Percentiles rank a stretch among this genome's conserved stretches.
Conservation (phyloP, 2,329 filamentous ascomycete genomes). For the Lecanoromycetidae sp. region DNA sequence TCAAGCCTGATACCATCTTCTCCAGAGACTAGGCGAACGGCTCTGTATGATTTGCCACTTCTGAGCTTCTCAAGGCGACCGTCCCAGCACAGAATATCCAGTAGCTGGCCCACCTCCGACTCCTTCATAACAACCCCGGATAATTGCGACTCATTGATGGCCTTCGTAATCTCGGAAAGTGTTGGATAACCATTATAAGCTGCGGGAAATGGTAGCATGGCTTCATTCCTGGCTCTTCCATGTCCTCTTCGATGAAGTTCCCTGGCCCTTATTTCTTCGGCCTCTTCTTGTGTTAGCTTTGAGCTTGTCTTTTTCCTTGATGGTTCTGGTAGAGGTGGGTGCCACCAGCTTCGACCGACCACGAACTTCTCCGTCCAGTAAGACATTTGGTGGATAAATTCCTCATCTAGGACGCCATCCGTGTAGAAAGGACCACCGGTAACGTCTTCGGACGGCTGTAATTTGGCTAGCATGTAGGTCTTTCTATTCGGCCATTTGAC, state of each 20-base stretch:
- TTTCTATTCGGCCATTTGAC: slow-evolving; percentile 84
- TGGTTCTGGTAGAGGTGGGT: slow-evolving; percentile 29
- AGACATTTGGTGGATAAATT: slow-evolving; percentile 69
- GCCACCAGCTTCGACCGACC: slow-evolving; percentile 58
- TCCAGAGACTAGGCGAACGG: slow-evolving; percentile 27
- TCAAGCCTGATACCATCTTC: slow-evolving; percentile 27
- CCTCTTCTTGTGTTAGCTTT: slow-evolving; percentile 20
- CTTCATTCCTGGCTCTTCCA: slow-evolving; percentile 21
- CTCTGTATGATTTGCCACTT: slow-evolving; percentile 39
- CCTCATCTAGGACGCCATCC: slow-evolving; percentile 77
- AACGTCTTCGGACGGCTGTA: slow-evolving; percentile 77
- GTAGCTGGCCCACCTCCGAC: slow-evolving; percentile 68
- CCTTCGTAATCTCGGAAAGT: slow-evolving; percentile 60
- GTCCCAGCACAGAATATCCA: slow-evolving; percentile 83
- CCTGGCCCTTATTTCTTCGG: slow-evolving; percentile 23
- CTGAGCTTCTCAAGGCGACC: slow-evolving; percentile 58
- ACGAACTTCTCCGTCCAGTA: slow-evolving; percentile 63
- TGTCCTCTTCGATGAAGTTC: slow-evolving; percentile 9
- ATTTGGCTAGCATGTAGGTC: slow-evolving; percentile 84
- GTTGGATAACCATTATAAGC: slow-evolving; percentile 73
- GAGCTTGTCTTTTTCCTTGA: slow-evolving; percentile 28
- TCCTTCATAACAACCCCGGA: slow-evolving; percentile 58
- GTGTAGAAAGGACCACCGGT: slow-evolving; percentile 93
- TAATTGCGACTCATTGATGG: slow-evolving; percentile 56
- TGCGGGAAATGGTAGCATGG: slow-evolving; percentile 42